Base-by-base conservation (phyloP, 75 land plant species). In the Sequoiadendron giganteum region DNA sequence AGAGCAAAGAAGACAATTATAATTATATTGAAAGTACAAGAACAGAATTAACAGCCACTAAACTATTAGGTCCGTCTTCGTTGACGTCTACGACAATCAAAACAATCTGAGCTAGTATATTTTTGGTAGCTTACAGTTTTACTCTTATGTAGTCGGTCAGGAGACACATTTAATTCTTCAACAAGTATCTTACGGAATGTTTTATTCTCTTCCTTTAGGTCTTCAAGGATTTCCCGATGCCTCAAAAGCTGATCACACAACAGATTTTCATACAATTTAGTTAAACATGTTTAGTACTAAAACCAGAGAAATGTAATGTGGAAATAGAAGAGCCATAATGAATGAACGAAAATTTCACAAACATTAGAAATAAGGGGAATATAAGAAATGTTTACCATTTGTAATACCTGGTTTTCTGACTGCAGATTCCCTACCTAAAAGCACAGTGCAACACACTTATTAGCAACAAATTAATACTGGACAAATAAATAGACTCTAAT, bases 111-210 rank as follows among this genome's bases (percentile, higher is more conserved):
- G 34, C 65, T 16, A 10, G 38, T 34, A 36, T 55, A 32, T 61
- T 85, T 30, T 52, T 58, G 30, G 10, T 32, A 34, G 65, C 14
- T 85, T 85, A 48, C 85, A 85, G 25, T 52, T 34, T 34, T 39
- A 7, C 40, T 15, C 85, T 85, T 85, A 13, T 85, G 21, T n/a
- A 85, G 61, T 55, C 49, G 55, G 54, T 85, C 85, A 4, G 85
- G 65, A 85, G 85, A 85, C 65, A 85, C 85, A 55, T 55, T 55
- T 42, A 85, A 21, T 85, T 85, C 85, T 85, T 85, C 85, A 55
- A 85, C 65, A 1, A 85, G 85, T 55, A 85, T n/a, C 32, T 21
- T 30, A 52, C 40, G 85, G 21, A 85, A 52, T 16, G 30, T 10
- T 49, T 30, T 49, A 55, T 85, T 85, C 52, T 55, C 65, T 32